These are phyloP conservation scores for Polyrhizophydium stewartii DNA, from an alignment of 371 early-diverging fungal genomes.

Conservation along the genomic window DNA sequence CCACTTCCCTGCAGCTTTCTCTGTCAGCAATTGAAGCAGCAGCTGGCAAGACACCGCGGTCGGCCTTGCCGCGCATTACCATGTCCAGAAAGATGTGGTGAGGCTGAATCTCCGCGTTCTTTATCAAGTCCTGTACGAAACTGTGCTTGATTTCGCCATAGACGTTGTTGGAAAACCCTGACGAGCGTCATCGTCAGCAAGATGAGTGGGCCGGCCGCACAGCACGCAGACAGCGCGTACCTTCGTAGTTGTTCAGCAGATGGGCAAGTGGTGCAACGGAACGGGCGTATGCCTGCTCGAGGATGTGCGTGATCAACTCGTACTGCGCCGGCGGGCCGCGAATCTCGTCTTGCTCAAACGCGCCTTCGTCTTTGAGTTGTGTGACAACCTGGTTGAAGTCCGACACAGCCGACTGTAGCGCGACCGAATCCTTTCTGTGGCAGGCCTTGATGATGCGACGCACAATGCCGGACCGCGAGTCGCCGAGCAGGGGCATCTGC, in stretches of 20 bases:
- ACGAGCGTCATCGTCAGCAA: not conserved
- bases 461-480: constrained; percentile 64
- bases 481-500: constrained; percentile 51
- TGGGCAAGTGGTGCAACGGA: constrained; percentile 83
- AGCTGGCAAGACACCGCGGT: too few species aligned
- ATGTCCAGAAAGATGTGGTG: constrained; percentile 84
- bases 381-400: constrained; percentile 58
- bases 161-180: constrained; percentile 88
- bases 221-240: constrained; percentile 19
- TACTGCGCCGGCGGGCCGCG: constrained; percentile 45
- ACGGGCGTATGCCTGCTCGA: constrained; percentile 85
- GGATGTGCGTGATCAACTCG: constrained; percentile 74
- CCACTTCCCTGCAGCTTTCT: constrained; percentile 40
- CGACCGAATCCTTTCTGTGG: constrained; percentile 64
- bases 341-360: constrained; percentile 9
- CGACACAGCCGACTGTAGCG: constrained; percentile 62
- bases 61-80: constrained; percentile 40
- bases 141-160: constrained; percentile 91
- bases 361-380: constrained; percentile 13
- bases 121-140: constrained; percentile 81
- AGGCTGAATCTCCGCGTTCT: constrained; percentile 59
- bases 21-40: too few species aligned
- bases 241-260: constrained; percentile 74
- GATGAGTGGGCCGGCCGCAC: not conserved
- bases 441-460: constrained; percentile 75